Evolutionary conservation across 2,329 filamentous ascomycete species (phyloP), one percentile per base, ranked within the genome.

Genomic region (Bisporella sp.): DNA sequence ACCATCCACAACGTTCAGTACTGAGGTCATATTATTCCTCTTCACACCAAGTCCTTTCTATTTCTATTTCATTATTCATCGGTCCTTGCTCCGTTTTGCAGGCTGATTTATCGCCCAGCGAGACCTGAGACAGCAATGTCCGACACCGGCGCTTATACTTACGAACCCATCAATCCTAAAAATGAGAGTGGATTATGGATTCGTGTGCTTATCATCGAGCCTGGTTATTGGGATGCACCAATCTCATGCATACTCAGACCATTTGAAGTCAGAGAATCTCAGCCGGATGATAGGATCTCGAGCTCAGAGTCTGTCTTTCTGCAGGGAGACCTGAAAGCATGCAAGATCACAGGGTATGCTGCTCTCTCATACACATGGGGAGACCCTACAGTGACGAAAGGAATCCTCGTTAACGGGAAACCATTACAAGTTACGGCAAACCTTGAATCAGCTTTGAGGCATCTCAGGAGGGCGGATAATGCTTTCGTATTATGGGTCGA

Each of bases 281-380:
- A 39, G 35, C 35, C 35, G 8, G 35, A 39, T 39, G n/a, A 39
- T 39, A 8, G 35, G 35, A 8, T 39, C 35, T 39, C n/a, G 35
- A 39, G 35, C 35, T 39, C 35, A 39, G 35, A n/a, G 35, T 39
- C 8, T 8, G 35, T 39, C 35, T 39, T n/a, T 39, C 35, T 39
- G n/a, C 35, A 39, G 35, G 35, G 35, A 39, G 35, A 39, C 35
- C 35, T 39, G n/a, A 39, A 39, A 39, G n/a, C 35, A 39, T 39
- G 35, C 35, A n/a, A 39, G 35, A 39, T 39, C 35, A 39, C 35
- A 39, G 35, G 35, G 6, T 53, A 53, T 33, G 33, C 39, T 46
- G 51, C 51, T 11, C n/a, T 53, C 9, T 53, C 48, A 29, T 53
- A 47, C 13, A 47, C 33, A 12, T 53, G 51, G 51, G 51, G 51